phyloP scores from a whole-genome alignment of 225 moss, liverwort and hornwort genomes.

The Neckera pumila region DNA sequence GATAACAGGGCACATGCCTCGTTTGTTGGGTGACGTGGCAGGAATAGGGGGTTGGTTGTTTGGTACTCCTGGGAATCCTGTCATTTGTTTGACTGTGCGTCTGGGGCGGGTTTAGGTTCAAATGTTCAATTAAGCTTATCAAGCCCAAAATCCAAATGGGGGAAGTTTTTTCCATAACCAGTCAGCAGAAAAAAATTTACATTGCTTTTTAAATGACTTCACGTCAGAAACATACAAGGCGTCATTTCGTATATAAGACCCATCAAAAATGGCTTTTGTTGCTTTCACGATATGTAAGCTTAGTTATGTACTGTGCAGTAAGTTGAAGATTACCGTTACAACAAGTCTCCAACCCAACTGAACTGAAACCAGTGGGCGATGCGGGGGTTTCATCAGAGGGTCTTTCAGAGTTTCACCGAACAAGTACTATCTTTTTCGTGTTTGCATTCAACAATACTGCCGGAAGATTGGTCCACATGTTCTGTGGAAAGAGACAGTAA shows the following conservation, averaged over 20 bases:
- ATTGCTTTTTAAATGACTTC: not conserved
- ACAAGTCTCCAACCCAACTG: not conserved
- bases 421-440: not conserved
- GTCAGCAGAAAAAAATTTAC: too few species aligned
- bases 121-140: not conserved
- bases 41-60: too few species aligned
- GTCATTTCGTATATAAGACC: not conserved
- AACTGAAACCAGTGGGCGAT: not conserved
- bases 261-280: not conserved
- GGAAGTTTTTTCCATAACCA: too few species aligned
- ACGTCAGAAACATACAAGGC: not conserved
- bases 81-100: not conserved
- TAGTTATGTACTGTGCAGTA: too few species aligned
- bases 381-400: not conserved
- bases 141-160: not conserved
- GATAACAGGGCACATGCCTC: not conserved
- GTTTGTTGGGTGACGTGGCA: not conserved
- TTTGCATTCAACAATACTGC: not conserved
- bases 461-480: not conserved
- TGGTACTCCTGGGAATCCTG: not conserved
- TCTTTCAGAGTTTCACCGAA: not conserved
- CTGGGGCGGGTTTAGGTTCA: not conserved
- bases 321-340: not conserved
- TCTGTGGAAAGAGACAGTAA: not conserved
- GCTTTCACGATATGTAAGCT: not conserved